Evolutionary conservation across 257 asterid genomes (phyloP).

Genomic region (Cynanchum wilfordii): DNA sequence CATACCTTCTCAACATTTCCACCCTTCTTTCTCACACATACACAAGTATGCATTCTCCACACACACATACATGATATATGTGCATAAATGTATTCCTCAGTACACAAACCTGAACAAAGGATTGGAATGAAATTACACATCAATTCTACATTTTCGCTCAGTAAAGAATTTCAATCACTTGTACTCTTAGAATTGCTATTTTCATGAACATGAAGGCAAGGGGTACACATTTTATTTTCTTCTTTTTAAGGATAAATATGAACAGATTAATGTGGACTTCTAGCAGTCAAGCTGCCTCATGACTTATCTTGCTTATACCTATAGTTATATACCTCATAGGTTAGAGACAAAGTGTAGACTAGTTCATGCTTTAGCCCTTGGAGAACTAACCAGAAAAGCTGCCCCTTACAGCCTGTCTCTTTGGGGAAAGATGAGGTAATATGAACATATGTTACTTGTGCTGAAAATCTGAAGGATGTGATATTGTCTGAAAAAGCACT

Average conservation of each 20-base stretch:
- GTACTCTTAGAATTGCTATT: neutral
- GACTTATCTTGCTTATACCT: neutral
- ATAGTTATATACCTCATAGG: neutral
- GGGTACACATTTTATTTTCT: too few species aligned
- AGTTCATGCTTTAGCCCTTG: neutral
- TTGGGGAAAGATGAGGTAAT: too few species aligned
- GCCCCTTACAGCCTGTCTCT: too few species aligned
- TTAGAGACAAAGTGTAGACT: neutral
- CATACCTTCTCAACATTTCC: too few species aligned
- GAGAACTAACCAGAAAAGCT: neutral
- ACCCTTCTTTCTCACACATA: neutral
- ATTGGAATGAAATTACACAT: neutral
- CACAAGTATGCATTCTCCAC: too few species aligned
- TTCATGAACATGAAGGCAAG: neutral
- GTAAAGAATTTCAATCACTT: neutral
- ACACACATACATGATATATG: neutral
- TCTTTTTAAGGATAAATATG: neutral
- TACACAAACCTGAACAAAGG: neutral
- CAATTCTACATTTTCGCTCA: neutral
- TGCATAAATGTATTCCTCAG: neutral
- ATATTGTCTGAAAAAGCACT: neutral
- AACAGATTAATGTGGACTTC: neutral
- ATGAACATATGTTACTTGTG: neutral
- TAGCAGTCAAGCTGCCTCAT: neutral
- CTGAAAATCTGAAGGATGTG: neutral